Conservation (phyloP, 2,329 filamentous ascomycete genomes). For the Trichoderma cornu-damae region DNA sequence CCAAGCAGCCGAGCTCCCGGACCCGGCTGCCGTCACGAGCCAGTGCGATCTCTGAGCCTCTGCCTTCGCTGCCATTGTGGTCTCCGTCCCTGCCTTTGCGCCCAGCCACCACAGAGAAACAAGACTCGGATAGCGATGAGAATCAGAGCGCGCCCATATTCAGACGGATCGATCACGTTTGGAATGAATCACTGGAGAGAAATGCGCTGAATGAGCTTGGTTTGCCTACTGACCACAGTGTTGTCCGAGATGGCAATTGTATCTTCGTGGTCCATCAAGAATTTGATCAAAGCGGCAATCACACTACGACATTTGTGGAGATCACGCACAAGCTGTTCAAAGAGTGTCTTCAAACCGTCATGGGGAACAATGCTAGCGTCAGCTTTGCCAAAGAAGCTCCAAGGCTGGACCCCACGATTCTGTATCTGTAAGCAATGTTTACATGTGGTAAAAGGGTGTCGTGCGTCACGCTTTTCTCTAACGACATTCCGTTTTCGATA, state of each 20-base stretch:
- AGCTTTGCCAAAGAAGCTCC: conserved; percentile 77
- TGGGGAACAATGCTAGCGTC: conserved; percentile 45
- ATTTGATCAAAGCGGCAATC: conserved; percentile 82
- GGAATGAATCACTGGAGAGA: conserved; percentile 47
- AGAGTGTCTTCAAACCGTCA: conserved; percentile 49
- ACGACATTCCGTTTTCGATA: conserved; percentile 24
- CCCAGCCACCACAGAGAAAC: neutral
- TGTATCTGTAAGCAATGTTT: conserved; percentile 53
- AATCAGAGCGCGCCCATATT: conserved; percentile 29
- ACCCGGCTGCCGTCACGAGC: too few relatives aligned
- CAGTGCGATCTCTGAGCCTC: too few relatives aligned
- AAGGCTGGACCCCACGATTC: conserved; percentile 63
- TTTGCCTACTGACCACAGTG: conserved; percentile 66
- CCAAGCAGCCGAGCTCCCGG: too few relatives aligned
- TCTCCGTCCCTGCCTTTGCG: neutral
- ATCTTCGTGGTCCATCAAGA: conserved; percentile 77
- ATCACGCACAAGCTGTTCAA: conserved; percentile 79
- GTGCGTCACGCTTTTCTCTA: neutral
- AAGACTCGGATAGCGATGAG: too few relatives aligned
- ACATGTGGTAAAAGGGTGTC: neutral
- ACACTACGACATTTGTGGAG: conserved; percentile 66
- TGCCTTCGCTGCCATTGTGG: too few relatives aligned
- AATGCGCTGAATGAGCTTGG: too few relatives aligned
- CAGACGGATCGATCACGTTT: conserved; percentile 51
- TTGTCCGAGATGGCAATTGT: too few relatives aligned